Base-by-base conservation (phyloP, 257 asterid genomes). In the Thymus quinquecostatus region DNA sequence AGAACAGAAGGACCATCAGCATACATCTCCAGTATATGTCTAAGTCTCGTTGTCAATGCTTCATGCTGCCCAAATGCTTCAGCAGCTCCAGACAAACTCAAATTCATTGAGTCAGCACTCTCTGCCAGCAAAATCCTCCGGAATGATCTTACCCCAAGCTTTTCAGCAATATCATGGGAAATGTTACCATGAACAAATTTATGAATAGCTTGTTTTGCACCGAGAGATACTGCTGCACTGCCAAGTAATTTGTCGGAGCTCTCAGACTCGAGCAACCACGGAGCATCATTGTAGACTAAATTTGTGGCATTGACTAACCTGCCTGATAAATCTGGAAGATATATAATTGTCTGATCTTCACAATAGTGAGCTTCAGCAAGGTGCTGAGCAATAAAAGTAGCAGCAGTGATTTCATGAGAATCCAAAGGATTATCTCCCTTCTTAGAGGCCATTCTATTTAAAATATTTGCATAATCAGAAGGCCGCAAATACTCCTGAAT, bases 41-140 rank as follows among this genome's bases (percentile, higher is more conserved):
- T 85, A 69, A 93, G 96, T 76, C 98, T 88, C 64, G 98, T 93
- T 55, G 98, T 93, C 81, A 93, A 82, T 55, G 96, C 89, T 80
- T 93, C 98, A 79, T 93, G 98, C 80, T 93, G 98, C 64, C 98
- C 98, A 84, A 93, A 93, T 61, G 98, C 98, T 81, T 93, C 98
- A 71, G 97, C 96, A 66, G 97, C 97, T 73, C 98, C 98, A 66
- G 96, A 93, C 79, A 93, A 85, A 80, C 96, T 91, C 83, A 93
- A 67, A 83, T 93, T 93, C 98, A 93, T 86, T 5, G 98, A 93
- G 68, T 93, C 96, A 28, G 98, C 95, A 85, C 96, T 93, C 88
- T 93, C 96, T 36, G 97, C 97, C 43, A 93, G 97, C 76, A 93
- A 82, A 75, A 83, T 88, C 90, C 96, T 85, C 71, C 98, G 87